Base-by-base conservation (phyloP, 768 basidiomycete genomes). In the Royoungia palumana region DNA sequence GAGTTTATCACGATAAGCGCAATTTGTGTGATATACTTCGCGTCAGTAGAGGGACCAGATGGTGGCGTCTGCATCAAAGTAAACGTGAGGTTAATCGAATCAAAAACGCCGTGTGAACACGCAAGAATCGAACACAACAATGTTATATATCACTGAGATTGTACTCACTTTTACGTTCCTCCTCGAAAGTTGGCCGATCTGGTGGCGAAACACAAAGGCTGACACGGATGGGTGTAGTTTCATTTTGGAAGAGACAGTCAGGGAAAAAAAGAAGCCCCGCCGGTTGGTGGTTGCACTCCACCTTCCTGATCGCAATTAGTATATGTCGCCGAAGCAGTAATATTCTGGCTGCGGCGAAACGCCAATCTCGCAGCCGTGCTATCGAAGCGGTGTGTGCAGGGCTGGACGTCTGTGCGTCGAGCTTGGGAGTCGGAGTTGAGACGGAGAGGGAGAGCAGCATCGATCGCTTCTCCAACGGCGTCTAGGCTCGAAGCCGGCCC, bases 261-360 rank as follows among this genome's bases (percentile, higher is more conserved):
- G 61, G 57, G 57, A 61, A 30, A 38, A 17, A 27, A 59, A 53
- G 60, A 62, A 62, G 60, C n/a, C 9, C 21, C 20, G 41, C 32
- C 14, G 8, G 28, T 25, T 41, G 32, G 34, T 44, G 45, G 46
- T 24, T 14, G 16, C 32, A 32, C 32, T 32, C 32, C 32, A 32
- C 32, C 32, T 32, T 32, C 32, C 32, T 32, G 32, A 32, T 32
- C 32, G 14, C 32, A 32, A 32, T 32, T 32, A 16, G 32, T 5
- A 32, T 32, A 14, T 14, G 16, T 32, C 32, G 32, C 32, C 32
- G 32, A 32, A 32, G 14, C 16, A 32, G 16, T 32, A 32, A 32
- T 32, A 14, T 32, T 32, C 32, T 32, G 32, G 32, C 32, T 32
- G 32, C 32, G 32, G 32, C 32, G 32, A 32, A 32, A 32, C 32